Base-by-base conservation (phyloP, 345 rosid genomes). In the Anacardium occidentale region DNA sequence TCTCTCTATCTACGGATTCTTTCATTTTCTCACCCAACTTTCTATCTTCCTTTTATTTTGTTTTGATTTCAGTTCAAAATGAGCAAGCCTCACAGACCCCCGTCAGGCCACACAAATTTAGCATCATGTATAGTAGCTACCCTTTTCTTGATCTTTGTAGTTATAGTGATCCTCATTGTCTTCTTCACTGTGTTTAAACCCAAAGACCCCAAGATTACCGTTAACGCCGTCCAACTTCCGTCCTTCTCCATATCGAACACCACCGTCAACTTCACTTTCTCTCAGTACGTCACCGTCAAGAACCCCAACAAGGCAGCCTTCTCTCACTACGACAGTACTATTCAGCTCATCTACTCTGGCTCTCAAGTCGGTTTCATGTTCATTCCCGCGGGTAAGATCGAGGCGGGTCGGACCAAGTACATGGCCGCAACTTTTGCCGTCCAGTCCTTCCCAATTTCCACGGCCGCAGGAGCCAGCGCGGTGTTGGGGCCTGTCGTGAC, bases 351-450 rank as follows among this genome's bases (percentile, higher is more conserved):
- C 61, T 89, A 91, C 74, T 83, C 94, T 17, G 98, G 97, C 10
- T 83, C 86, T 61, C 98, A 85, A 78, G 93, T 96, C 66, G 99
- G 98, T 3, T 92, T 93, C 85, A 87, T 96, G 97, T 92, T 93
- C 83, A 90, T 96, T 14, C 99, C 99, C 78, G 99, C 99, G 44
- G 97, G 98, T 7, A 85, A 90, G 81, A 86, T 93, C 84, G 91
- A 80, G 11, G 71, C 97, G 0, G 94, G 96, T 40, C 87, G 63
- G 75, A 86, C 93, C 77, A 88, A 93, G 77, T 85, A 90, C 87
- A 93, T 93, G 98, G 96, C 94, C 40, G 98, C 97, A n/a, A 90
- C 91, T 62, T 96, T 93, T 75, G 70, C 94, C 62, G 97, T 93
- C 59, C 87, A 89, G 71, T 91, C 98, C 22, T 90, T 96, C 80